Evolutionary conservation across 2,329 filamentous ascomycete species (phyloP), one percentile per base, ranked within the genome.

Genomic region (Hymenotorrendiella dingleyae): DNA sequence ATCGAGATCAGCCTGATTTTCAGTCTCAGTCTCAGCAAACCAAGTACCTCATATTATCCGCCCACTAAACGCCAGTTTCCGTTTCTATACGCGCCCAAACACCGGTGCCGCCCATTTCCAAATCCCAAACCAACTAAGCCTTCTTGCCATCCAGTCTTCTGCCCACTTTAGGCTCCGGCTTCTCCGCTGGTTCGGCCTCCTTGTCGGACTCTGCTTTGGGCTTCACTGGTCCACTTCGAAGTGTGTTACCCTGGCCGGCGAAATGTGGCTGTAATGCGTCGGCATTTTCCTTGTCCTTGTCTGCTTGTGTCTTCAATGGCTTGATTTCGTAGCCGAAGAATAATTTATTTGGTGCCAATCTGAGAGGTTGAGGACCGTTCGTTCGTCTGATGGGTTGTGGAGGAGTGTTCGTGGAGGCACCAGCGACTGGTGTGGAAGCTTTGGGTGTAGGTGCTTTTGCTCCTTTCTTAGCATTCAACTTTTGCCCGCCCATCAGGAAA

Each of bases 311-410:
- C 69, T 88, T 90, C 30, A 94, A 73, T 0, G 91, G 91, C 64
- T 85, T 94, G 61, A 95, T 76, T 58, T 94, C 84, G 59, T 97
- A 98, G 3, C 93, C 93, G 51, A 98, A 94, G 71, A 98, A 98
- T 4, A 98, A 73, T 66, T 96, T 94, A 57, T 93, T 93, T 0
- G 86, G 84, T 0, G 87, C 78, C 39, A 98, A 64, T 21, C 93
- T 77, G 6, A 98, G 73, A 3, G 91, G 89, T 60, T 93, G 86
- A 0, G 91, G 89, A 0, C 89, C 90, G 51, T 91, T 89, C 11
- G 74, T 80, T 48, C 76, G 68, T 37, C 69, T 62, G 4, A 60
- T 54, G 12, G 55, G 50, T 16, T 54, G 48, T 11, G 49, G 26
- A 24, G 57, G 54, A 14, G 57, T 47, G 14, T 64, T 62, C 4